phyloP scores from a whole-genome alignment of 139 green algal genomes.

The Zygnema circumcarinatum region DNA sequence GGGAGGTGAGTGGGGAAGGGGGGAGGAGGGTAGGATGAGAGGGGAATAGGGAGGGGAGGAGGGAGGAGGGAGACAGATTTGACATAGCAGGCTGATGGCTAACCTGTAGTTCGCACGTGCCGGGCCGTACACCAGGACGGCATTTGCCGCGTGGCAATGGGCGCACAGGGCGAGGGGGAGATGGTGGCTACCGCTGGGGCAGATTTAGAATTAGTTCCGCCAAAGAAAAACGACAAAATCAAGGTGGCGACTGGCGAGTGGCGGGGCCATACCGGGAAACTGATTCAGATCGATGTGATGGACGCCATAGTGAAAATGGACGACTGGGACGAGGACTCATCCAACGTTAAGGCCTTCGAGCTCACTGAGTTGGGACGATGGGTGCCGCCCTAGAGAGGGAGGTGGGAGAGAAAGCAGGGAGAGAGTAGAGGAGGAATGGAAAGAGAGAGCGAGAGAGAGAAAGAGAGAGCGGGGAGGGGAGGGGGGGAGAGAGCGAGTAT shows the following conservation, averaged over 20 bases:
- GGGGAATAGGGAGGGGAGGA: no score
- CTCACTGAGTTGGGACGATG: slow-evolving; percentile 27
- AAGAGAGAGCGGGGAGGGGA: neutral
- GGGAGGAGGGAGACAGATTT: no score
- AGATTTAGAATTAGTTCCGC: slow-evolving; percentile 47
- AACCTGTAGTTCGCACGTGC: no score
- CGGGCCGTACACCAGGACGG: no score
- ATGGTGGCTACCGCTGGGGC: neutral
- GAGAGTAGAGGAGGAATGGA: neutral
- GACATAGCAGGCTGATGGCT: no score
- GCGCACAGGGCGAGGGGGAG: slow-evolving; percentile 17
- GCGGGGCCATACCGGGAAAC: slow-evolving; percentile 25
- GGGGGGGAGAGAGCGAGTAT: neutral
- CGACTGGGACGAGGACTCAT: slow-evolving; percentile 49
- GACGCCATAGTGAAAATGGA: slow-evolving; percentile 62
- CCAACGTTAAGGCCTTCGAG: slow-evolving; percentile 38
- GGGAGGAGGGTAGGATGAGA: no score
- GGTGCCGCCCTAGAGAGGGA: neutral
- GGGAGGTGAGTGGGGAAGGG: no score
- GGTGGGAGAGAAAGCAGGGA: neutral
- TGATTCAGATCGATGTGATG: slow-evolving; percentile 45
- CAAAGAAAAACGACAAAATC: slow-evolving; percentile 51
- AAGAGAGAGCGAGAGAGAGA: neutral
- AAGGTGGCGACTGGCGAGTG: slow-evolving; percentile 41
- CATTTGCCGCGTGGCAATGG: slow-evolving; percentile 33